Base-by-base conservation (phyloP, 495 filamentous ascomycete genomes). In the Xylaria bambusicola region DNA sequence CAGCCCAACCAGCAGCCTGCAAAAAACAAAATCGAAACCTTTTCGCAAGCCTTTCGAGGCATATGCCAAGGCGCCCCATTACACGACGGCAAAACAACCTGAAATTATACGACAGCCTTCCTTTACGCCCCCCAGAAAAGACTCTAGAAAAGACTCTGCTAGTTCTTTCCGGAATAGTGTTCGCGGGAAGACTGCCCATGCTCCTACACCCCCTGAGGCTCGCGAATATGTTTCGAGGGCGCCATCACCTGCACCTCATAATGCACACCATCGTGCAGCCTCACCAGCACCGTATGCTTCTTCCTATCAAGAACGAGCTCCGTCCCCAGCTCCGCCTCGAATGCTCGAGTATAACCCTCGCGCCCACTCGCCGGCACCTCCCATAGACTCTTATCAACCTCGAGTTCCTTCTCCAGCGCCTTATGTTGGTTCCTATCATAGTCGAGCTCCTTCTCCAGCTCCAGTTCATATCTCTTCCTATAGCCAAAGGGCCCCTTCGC, bases 1-100 rank as follows among this genome's bases (percentile, higher is more conserved):
- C 67, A 78, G 82, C 63, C 75, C 78, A 66, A 71, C 78, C 67
- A 77, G 71, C 70, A 71, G 79, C 62, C 72, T 75, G 44, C 69
- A 75, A 23, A 90, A 89, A 69, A 58, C 65, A 2, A 71, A 68
- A 54, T 77, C 77, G 18, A 88, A 83, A 70, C 82, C 82, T 10
- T 89, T 88, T 70, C 78, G 87, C 58, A 89, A 87, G 63, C 86
- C 87, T 4, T 90, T 89, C 65, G 80, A 85, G 62, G 86, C 86
- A 54, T 88, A 89, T 59, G 76, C 82, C 24, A 81, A 81, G 48
- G 81, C 81, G 51, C 82, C 82, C 41, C 79, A 84, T 64, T 76
- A 78, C 56, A 81, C 70, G 10, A 78, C 75, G 8, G 72, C 73
- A 36, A 85, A 82, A 63, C 71, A 77, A 20, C 80, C 78, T 45